phyloP scores from a whole-genome alignment of 768 basidiomycete species.

The Lactarius hengduanensis region DNA sequence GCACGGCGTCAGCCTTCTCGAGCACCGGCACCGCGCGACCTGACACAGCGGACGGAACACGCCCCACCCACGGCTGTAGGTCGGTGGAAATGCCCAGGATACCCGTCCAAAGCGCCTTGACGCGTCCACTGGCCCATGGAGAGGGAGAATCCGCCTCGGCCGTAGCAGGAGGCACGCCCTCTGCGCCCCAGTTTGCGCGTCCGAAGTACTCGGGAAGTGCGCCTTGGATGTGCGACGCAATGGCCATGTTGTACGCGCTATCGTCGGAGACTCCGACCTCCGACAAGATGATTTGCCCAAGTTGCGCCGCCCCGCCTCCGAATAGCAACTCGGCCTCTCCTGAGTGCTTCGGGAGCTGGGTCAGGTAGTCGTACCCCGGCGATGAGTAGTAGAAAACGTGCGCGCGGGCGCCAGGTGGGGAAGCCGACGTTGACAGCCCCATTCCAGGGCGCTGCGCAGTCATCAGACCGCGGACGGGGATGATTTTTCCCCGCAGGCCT shows the following conservation, averaged over 20 bases:
- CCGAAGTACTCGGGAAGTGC: slow-evolving; percentile 58
- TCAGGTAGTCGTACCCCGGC: slow-evolving; percentile 62
- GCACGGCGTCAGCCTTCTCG: slow-evolving; percentile 1
- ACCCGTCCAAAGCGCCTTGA: slow-evolving; percentile 63
- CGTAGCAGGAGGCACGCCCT: slow-evolving; percentile 31
- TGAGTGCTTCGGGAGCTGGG: slow-evolving; percentile 44
- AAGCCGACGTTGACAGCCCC: slow-evolving; percentile 32
- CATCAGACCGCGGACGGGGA: slow-evolving; percentile 62
- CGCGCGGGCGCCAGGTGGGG: slow-evolving; percentile 44
- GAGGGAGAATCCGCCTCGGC: slow-evolving; percentile 38
- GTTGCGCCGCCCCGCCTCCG: slow-evolving; percentile 55
- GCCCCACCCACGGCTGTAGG: slow-evolving; percentile 66
- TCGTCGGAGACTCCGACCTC: slow-evolving; percentile 39
- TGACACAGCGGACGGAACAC: slow-evolving; percentile 51
- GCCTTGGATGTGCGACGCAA: slow-evolving; percentile 46
- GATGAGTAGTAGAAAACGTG: slow-evolving; percentile 56
- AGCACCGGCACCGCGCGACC: slow-evolving; percentile 30
- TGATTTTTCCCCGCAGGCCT: slow-evolving; percentile 57
- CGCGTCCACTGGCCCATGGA: slow-evolving; percentile 44
- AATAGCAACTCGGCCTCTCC: slow-evolving; percentile 51
- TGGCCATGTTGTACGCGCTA: slow-evolving; percentile 37
- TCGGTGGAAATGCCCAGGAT: slow-evolving; percentile 63
- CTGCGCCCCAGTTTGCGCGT: slow-evolving; percentile 42
- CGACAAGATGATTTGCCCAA: slow-evolving; percentile 32
- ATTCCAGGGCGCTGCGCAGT: slow-evolving; percentile 59